Evolutionary conservation across 2,329 filamentous ascomycete genomes (phyloP).

Genomic region (Cladosporium sp.): DNA sequence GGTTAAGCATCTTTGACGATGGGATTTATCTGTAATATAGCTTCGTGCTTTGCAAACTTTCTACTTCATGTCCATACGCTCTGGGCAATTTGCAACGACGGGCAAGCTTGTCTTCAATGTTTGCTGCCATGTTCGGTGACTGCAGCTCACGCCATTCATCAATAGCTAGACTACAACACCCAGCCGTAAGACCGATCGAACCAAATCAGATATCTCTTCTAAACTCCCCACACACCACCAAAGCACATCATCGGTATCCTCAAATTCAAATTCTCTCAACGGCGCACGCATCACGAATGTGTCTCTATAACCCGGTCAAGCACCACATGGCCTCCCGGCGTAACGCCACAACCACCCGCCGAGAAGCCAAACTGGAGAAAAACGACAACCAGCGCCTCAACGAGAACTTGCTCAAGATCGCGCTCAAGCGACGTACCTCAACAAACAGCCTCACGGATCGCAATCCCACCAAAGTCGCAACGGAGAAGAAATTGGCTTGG

Average conservation of each 20-base stretch:
- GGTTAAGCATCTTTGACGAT: no score
- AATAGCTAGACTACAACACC: neutral
- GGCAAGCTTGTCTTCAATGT: neutral
- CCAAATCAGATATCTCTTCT: no score
- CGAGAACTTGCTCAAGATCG: constrained; percentile 23
- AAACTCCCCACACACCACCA: neutral
- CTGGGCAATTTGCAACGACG: no score
- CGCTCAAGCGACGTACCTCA: constrained; percentile 19
- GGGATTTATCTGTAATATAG: no score
- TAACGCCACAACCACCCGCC: neutral
- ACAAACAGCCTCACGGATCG: constrained; percentile 26
- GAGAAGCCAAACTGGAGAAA: constrained; percentile 15
- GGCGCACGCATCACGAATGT: neutral
- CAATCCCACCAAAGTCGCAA: constrained; percentile 24
- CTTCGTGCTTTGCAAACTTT: neutral
- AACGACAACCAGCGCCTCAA: constrained; percentile 23
- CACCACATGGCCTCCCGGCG: neutral
- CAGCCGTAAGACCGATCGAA: no score
- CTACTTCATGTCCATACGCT: no score
- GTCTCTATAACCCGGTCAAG: neutral
- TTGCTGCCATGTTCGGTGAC: neutral
- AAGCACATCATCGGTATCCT: neutral
- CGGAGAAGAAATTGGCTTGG: constrained; percentile 4
- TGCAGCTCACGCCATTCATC: neutral
- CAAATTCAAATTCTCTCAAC: neutral